A percentile compares a stretch with the other conserved stretches of the same genome.
These are phyloP conservation scores for Mycena vulgaris DNA, from an alignment of 768 basidiomycete species.

Conservation along the genomic window DNA sequence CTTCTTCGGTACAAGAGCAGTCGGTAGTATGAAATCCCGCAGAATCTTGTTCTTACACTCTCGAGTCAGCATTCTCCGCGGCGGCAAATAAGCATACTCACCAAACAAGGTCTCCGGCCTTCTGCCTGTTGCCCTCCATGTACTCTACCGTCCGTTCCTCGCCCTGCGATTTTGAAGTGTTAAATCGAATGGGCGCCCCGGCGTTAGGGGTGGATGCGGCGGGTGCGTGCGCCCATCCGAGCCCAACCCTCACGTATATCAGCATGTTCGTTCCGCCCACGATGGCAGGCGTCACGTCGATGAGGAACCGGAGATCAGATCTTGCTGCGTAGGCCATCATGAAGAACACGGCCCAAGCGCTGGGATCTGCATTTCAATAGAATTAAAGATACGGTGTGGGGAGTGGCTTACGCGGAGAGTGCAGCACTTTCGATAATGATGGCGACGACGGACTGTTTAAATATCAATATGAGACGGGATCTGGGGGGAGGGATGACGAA, in stretches of 20 bases:
- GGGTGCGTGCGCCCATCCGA: slow-evolving; percentile 4
- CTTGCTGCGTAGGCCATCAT: not conserved
- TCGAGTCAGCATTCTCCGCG: too few relatives aligned
- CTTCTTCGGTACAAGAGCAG: too few relatives aligned
- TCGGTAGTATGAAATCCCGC: too few relatives aligned
- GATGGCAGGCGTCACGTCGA: slow-evolving; percentile 4
- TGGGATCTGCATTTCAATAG: not conserved
- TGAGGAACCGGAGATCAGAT: slow-evolving; percentile 18
- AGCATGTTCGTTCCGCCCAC: slow-evolving; percentile 2
- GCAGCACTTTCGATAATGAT: slow-evolving; percentile 9
- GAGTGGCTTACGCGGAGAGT: not conserved
- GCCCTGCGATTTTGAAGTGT: not conserved
- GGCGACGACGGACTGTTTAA: not conserved
- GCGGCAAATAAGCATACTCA: not conserved
- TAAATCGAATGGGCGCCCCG: not conserved
- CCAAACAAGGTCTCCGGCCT: not conserved
- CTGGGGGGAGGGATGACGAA: not conserved
- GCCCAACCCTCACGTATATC: slow-evolving; percentile 4
- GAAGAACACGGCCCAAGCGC: slow-evolving; percentile 7
- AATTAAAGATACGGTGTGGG: not conserved
- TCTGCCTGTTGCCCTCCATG: not conserved
- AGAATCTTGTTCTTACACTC: too few relatives aligned
- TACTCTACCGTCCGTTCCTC: not conserved
- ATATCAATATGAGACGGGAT: not conserved
- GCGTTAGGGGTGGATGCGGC: not conserved